These are phyloP conservation scores for Pleurotus tuoliensis DNA, from an alignment of 768 basidiomycete species.

Conservation along the genomic window DNA sequence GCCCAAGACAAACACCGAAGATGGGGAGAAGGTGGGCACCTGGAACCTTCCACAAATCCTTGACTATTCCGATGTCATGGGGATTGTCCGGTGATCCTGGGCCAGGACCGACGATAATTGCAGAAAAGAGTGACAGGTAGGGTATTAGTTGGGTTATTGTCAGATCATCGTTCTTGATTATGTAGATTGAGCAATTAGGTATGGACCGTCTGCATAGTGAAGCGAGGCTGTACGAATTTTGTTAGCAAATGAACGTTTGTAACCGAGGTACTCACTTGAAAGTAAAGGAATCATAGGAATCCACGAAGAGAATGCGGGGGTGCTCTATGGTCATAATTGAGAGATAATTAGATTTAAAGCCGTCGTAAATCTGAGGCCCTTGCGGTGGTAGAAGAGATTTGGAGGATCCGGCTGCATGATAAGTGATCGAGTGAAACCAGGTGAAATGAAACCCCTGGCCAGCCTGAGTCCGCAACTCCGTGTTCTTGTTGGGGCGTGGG, in stretches of 20 bases:
- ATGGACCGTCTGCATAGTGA: conserved; percentile 63
- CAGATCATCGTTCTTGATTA: conserved; percentile 71
- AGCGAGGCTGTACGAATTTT: conserved; percentile 51
- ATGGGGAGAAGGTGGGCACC: conserved; percentile 55
- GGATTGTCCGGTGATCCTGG: conserved; percentile 70
- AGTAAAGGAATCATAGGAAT: conserved; percentile 89
- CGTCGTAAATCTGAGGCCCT: neutral
- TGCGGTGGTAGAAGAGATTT: neutral
- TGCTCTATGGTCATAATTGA: conserved; percentile 28
- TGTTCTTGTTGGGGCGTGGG: neutral
- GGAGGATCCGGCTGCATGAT: conserved; percentile 7
- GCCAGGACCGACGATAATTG: conserved; percentile 73
- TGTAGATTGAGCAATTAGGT: conserved; percentile 56
- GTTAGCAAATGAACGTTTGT: neutral
- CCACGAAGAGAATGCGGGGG: conserved; percentile 65
- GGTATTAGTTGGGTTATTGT: conserved; percentile 46
- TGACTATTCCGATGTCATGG: conserved; percentile 65
- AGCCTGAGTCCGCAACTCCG: neutral
- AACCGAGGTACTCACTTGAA: conserved; percentile 58
- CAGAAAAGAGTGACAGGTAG: conserved; percentile 58
- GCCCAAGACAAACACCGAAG: conserved; percentile 81
- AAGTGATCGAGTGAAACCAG: neutral
- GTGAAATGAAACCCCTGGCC: neutral
- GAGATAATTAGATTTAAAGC: neutral
- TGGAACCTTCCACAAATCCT: conserved; percentile 63